phyloP scores from a whole-genome alignment of 2,329 filamentous ascomycete genomes.

The Beauveria bassiana region DNA sequence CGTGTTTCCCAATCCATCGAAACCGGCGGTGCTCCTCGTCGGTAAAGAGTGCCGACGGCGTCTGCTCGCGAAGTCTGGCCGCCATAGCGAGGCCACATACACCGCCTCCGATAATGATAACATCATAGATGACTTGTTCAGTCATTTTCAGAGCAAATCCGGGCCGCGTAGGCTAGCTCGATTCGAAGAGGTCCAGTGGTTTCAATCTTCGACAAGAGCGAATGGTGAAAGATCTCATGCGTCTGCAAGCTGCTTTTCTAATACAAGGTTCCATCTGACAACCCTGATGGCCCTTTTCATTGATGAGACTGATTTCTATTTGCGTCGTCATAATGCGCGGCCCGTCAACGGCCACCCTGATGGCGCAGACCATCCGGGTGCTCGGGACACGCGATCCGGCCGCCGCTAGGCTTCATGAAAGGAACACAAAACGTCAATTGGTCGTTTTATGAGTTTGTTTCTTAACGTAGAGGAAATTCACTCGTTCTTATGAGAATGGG shows the following conservation, averaged over 20 bases:
- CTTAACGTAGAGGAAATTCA: too few species aligned
- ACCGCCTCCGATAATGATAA: conserved; percentile 67
- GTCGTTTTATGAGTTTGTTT: too few species aligned
- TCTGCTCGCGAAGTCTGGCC: conserved; percentile 61
- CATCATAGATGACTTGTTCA: conserved; percentile 44
- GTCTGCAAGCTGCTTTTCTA: neutral
- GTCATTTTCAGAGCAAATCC: neutral
- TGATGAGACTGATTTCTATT: neutral
- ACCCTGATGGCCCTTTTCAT: neutral
- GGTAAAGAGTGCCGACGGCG: conserved; percentile 72
- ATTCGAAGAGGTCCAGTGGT: neutral
- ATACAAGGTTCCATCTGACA: neutral
- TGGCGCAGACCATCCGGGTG: conserved; percentile 8
- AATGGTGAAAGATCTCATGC: too few species aligned
- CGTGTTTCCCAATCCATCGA: conserved; percentile 65
- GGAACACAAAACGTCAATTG: neutral
- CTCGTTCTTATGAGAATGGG: too few species aligned
- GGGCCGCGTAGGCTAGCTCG: neutral
- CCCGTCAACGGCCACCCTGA: neutral
- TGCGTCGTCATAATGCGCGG: neutral
- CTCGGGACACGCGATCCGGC: neutral
- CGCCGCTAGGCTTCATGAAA: neutral
- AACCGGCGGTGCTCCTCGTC: conserved; percentile 78
- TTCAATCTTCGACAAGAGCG: neutral
- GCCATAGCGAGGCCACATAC: conserved; percentile 69